Evolutionary conservation across 192 early-diverging fungal species (phyloP), one percentile per base, ranked within the genome.

Genomic region (Podila clonocystis): DNA sequence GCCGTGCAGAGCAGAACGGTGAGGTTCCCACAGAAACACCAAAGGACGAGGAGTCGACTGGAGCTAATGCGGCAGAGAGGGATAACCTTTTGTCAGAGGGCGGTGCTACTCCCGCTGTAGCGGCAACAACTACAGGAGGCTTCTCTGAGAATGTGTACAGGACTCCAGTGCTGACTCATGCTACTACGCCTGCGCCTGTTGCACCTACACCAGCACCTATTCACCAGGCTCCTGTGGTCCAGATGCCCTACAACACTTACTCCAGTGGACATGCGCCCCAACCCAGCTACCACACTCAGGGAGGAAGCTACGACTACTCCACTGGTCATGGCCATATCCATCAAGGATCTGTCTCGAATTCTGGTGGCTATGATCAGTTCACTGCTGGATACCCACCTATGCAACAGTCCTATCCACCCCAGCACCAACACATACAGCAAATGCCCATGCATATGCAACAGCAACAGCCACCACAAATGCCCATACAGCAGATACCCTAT

Each of bases 121-220:
- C 62, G 5, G 29, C 50, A 6, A n/a, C 62, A 9, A 0, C 60
- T 12, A 31, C 55, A 58, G 57, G 58, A 17, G 5, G 17, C 22
- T 73, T 80, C 19, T 73, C 77, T 9, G 41, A 80, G 3, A 72
- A 73, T 65, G 62, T 69, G 17, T 73, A 73, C 41, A 70, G 67
- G 24, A 31, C 50, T 19, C 77, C 77, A 31, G 71, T 65, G 20
- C 55, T 65, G 29, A 45, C 77, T 17, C 67, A 50, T 1, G 50
- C 66, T 20, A 55, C 70, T 11, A 33, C 74, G 1, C 33, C 29
- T 28, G 69, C 59, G 9, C 41, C 41, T 17, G 65, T 69, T 2
- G 65, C 75, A 7, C 61, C 74, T 6, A 24, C 70, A 29, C 65
- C 64, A 13, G 50, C 31, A 12, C 19, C 48, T 30, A 15, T 34